Evolutionary conservation across 2,329 filamentous ascomycete species (phyloP).

Genomic region (Rutstroemia sp.): DNA sequence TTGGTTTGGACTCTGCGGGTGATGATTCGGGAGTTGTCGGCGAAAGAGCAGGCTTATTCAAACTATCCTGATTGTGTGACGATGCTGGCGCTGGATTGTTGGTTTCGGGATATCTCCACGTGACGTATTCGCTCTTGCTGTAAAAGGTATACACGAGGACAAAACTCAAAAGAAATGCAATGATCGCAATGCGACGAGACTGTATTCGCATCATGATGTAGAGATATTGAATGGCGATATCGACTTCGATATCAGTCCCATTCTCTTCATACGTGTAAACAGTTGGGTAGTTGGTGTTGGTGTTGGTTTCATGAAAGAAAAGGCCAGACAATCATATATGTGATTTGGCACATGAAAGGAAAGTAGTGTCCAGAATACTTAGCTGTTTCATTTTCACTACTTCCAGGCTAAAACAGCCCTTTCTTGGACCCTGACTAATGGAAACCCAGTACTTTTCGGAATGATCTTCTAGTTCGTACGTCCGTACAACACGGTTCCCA

Average conservation of each 20-base stretch:
- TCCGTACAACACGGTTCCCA: no score
- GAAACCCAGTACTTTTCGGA: no score
- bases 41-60: not conserved
- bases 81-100: not conserved
- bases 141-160: not conserved
- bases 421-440: no score
- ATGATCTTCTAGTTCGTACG: no score
- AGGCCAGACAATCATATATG: not conserved
- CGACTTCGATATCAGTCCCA: not conserved
- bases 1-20: not conserved
- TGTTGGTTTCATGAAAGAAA: not conserved
- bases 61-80: not conserved
- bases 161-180: not conserved
- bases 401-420: no score
- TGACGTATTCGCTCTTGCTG: not conserved
- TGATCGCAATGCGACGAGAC: not conserved
- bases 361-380: no score
- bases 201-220: not conserved
- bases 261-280: not conserved
- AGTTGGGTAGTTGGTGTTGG: no score
- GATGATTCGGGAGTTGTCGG: not conserved
- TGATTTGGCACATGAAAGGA: not conserved
- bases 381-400: no score
- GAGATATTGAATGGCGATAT: not conserved
- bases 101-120: not conserved